Base-by-base conservation (phyloP, 306 rosid genomes). In the Quillaja saponaria region DNA sequence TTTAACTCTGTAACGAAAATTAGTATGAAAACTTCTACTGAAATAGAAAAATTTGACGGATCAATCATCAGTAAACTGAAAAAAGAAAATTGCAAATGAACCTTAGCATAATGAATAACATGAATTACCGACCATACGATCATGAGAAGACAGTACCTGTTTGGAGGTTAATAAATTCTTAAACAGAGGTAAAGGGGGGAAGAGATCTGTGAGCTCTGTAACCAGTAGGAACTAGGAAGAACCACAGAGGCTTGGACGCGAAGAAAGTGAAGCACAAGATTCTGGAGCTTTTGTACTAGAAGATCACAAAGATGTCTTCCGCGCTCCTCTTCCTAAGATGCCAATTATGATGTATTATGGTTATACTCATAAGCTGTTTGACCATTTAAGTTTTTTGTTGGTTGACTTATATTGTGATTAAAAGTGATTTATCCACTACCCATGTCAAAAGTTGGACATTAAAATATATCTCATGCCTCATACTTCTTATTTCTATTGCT, bases 251-350 rank as follows among this genome's bases (percentile, higher is more conserved):
- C 35, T 60, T 52, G 10, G 71, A 64, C 54, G 38, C 33, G 54
- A 45, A 61, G 78, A 63, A 35, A 35, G 58, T 46, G 67, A 59
- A 18, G 67, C 61, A 77, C 25, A 33, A 85, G 81, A 76, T 74
- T 80, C 82, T 21, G 61, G 55, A 58, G 70, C 50, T 46, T 58
- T 69, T 61, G 66, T 65, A 76, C 60, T 73, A 48, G 73, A 62
- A 72, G 91, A 79, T 74, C 91, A 74, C 78, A 47, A 39, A 49
- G 62, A 68, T 60, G 52, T 49, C 83, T 69, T 71, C 71, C 58
- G 53, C 67, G 40, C 48, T 62, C 14, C 34, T 17, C 12, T 19
- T 55, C 31, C 53, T 41, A 45, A 45, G 61, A 71, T 66, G 70
- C 72, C 59, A 9, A 51, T 49, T 7, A 5, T 59, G 34, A 53